Base-by-base conservation (phyloP, 345 rosid genomes). In the Lumnitzera racemosa region DNA sequence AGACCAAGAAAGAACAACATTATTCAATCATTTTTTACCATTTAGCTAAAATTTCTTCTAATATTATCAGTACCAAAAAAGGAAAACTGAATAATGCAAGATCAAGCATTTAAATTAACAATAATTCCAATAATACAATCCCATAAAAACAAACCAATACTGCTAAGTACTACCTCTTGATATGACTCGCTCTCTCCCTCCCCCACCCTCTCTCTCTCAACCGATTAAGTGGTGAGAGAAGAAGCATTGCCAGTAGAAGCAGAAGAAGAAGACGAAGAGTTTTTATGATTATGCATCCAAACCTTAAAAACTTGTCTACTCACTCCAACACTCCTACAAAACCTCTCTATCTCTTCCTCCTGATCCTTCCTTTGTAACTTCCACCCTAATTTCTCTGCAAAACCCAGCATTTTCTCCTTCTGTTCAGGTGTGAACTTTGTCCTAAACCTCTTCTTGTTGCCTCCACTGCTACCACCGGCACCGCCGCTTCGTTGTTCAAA, bases 211-310 rank as follows among this genome's bases (percentile, higher is more conserved):
- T 24, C 10, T 0, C 14, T 20, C 13, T 70, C 61, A 61, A 74
- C 70, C 58, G 79, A 59, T 66, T 67, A 36, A 53, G 73, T 61
- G n/a, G 86, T 81, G 56, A 78, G 78, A 54, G 83, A 75, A 53
- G 89, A 81, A n/a, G 83, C 80, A 72, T 80, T 83, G 16, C 74
- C 83, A 12, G 76, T 61, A 61, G 80, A 71, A 24, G 69, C 67
- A 53, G 80, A 67, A 58, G 83, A 60, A 24, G 71, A 15, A 56
- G 80, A 57, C 2, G 74, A 68, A 57, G 76, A 63, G 54, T 76
- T 81, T 72, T 84, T 84, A 65, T 81, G 87, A 62, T 81, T 84
- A 70, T 84, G 90, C 90, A 84, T 84, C 90, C 90, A 81, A 14
- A 84, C 85, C 68, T 84, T 84, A 66, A 84, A 84, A 25, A 81